Evolutionary conservation across 495 filamentous ascomycete genomes (phyloP).

Genomic region (Daldinia childiae): DNA sequence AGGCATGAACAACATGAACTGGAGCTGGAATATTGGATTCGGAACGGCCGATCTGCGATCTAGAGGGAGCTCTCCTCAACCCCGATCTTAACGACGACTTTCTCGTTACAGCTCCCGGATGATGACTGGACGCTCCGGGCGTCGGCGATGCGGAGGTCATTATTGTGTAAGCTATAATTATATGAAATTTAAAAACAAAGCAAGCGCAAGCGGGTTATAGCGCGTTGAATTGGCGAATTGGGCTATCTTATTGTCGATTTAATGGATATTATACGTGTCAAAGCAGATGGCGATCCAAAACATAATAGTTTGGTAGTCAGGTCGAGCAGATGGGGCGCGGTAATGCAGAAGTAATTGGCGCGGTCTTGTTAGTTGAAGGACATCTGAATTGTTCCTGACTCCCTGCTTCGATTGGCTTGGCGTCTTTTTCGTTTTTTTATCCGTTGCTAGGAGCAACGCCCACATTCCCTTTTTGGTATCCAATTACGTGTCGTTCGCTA

Average conservation of each 20-base stretch:
- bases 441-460: conserved; percentile 42
- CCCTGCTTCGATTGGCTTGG: conserved; percentile 32
- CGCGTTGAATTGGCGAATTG: conserved; percentile 43
- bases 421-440: conserved; percentile 30
- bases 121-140: conserved; percentile 47
- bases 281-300: conserved; percentile 43
- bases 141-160: conserved; percentile 54
- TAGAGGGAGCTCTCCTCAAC: conserved; percentile 49
- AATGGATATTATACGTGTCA: conserved; percentile 50
- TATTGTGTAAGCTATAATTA: conserved; percentile 21
- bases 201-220: conserved; percentile 15
- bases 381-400: conserved; percentile 10
- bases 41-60: conserved; percentile 47
- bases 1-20: conserved; percentile 32
- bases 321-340: conserved; percentile 40
- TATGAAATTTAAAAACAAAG: conserved; percentile 11
- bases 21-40: conserved; percentile 50
- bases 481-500: conserved; percentile 21
- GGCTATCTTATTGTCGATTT: conserved; percentile 33
- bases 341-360: conserved; percentile 42
- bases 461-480: conserved; percentile 18
- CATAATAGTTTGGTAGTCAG: conserved; percentile 36
- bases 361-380: conserved; percentile 29
- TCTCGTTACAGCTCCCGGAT: conserved; percentile 49
- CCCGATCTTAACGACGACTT: conserved; percentile 57